phyloP scores from a whole-genome alignment of 352 stramenopile genomes.

The Phytophthora cryptogea region DNA sequence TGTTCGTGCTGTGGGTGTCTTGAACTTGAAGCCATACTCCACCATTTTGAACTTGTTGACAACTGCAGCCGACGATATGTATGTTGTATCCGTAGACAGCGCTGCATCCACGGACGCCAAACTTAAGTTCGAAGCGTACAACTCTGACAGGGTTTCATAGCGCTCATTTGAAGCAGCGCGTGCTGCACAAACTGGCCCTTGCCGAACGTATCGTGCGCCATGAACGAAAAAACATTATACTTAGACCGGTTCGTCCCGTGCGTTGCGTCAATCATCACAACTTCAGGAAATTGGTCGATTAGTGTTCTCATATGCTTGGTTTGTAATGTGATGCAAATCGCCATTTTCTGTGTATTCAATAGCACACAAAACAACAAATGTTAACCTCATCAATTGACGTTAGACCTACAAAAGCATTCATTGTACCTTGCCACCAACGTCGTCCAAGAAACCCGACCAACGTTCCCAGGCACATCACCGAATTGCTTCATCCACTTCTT shows the following conservation, averaged over 20 bases:
- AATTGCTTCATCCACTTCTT: conserved; percentile 10
- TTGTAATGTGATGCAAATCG: conserved; percentile 27
- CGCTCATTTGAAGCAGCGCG: conserved; percentile 25
- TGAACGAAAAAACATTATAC: conserved; percentile 36
- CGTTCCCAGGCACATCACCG: background rate
- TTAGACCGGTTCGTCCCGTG: conserved; percentile 25
- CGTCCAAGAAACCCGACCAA: conserved; percentile 6
- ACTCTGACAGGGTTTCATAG: conserved; percentile 4
- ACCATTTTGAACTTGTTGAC: no score
- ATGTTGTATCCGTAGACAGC: no score
- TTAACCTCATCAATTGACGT: no score
- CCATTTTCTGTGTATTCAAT: no score
- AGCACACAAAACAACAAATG: no score
- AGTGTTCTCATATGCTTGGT: conserved; percentile 19
- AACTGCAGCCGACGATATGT: no score
- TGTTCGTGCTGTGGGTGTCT: no score
- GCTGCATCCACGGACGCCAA: no score
- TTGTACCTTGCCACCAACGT: background rate
- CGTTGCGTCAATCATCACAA: conserved; percentile 27
- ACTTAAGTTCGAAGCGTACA: no score
- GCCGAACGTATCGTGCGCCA: conserved; percentile 20
- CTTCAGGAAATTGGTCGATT: conserved; percentile 18
- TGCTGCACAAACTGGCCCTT: conserved; percentile 34
- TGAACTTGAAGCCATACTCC: no score
- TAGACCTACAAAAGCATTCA: no score